A percentile compares a stretch with the other conserved stretches of the same genome.
Conservation (phyloP, 345 rosid genomes). For the Heritiera littoralis region DNA sequence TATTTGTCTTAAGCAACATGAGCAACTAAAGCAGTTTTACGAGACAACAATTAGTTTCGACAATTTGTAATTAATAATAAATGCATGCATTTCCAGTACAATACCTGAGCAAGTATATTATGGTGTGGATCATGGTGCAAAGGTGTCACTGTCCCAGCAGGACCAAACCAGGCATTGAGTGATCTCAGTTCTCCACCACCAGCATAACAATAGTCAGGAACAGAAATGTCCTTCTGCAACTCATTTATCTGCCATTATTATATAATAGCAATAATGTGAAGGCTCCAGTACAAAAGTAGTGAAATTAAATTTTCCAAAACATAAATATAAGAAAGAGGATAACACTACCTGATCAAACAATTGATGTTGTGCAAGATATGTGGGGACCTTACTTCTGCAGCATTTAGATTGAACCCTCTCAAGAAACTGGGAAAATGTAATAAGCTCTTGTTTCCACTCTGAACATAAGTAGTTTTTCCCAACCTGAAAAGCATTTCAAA, state of each 20-base stretch:
- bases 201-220: conserved; percentile 90
- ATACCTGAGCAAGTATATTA: conserved; percentile 92
- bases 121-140: conserved; percentile 99
- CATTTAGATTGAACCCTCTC: conserved; percentile 64
- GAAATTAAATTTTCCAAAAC: conserved; percentile 10
- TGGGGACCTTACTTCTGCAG: conserved; percentile 46
- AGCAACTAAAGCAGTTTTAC: neutral
- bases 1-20: neutral
- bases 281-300: conserved; percentile 18
- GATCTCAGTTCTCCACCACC: conserved; percentile 94
- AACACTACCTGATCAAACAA: conserved; percentile 81
- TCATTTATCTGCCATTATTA: conserved; percentile 66
- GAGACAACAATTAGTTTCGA: neutral
- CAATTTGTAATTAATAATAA: neutral
- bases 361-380: conserved; percentile 97
- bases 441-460: conserved; percentile 98
- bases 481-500: conserved; percentile 70
- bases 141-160: conserved; percentile 92
- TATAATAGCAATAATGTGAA: conserved; percentile 20
- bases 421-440: conserved; percentile 86
- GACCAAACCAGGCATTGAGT: conserved; percentile 98
- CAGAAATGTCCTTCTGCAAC: conserved; percentile 75
- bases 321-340: neutral
- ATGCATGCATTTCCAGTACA: neutral
- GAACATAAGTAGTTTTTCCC: conserved; percentile 88